Evolutionary conservation across 352 stramenopile species (phyloP).

Genomic region (Pythium grandisporangium): DNA sequence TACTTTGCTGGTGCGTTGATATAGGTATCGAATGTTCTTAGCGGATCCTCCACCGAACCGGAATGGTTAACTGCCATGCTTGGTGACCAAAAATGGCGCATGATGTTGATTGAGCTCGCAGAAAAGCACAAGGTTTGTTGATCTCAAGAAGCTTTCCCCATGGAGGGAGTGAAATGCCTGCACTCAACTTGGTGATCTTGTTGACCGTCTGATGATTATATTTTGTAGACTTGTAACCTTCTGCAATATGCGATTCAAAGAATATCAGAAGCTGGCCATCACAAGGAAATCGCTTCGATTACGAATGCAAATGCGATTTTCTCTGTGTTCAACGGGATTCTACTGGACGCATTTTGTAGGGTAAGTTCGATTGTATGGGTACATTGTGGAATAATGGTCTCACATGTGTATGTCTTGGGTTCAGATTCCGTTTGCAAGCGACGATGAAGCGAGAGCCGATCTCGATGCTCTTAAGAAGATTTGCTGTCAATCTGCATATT

Average conservation of each 20-base stretch:
- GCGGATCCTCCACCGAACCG: slow-evolving; percentile 57
- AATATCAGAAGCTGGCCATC: slow-evolving; percentile 78
- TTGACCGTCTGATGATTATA: neutral
- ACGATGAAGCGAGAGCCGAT: slow-evolving; percentile 72
- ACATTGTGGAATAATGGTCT: too few relatives aligned
- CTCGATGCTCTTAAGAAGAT: slow-evolving; percentile 72
- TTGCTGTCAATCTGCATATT: slow-evolving; percentile 80
- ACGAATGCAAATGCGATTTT: slow-evolving; percentile 81
- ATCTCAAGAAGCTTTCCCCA: too few relatives aligned
- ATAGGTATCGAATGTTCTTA: slow-evolving; percentile 78
- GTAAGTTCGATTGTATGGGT: slow-evolving; percentile 16
- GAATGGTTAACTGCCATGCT: slow-evolving; percentile 84
- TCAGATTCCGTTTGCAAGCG: slow-evolving; percentile 72
- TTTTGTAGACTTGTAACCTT: slow-evolving; percentile 56
- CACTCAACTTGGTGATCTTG: neutral
- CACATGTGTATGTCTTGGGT: neutral
- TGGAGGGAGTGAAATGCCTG: too few relatives aligned
- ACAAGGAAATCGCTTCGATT: slow-evolving; percentile 85
- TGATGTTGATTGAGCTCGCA: slow-evolving; percentile 80
- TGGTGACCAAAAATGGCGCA: slow-evolving; percentile 64
- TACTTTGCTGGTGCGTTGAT: too few relatives aligned
- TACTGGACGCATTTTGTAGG: slow-evolving; percentile 66
- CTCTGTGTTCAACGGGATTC: slow-evolving; percentile 73
- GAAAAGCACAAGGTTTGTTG: slow-evolving; percentile 70
- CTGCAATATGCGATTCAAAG: slow-evolving; percentile 81